Conservation (phyloP, 768 basidiomycete species). For the Kwoniella pini region DNA sequence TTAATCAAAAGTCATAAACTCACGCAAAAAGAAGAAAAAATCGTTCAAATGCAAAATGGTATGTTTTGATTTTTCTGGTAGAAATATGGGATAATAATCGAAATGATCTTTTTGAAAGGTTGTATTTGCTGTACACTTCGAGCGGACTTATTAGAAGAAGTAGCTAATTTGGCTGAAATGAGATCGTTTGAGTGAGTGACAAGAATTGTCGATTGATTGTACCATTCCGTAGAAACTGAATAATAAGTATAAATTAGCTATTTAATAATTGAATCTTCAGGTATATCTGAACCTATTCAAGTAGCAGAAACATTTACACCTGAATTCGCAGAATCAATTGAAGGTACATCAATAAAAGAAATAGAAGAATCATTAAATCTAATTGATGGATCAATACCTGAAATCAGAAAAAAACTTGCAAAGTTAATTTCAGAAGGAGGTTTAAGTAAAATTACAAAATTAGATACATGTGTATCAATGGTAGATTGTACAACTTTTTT, state of each 20-base stretch:
- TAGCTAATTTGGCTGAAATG: conserved; percentile 46
- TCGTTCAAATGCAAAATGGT: conserved; percentile 54
- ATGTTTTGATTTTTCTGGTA: background rate
- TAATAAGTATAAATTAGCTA: conserved; percentile 27
- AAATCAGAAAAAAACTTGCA: conserved; percentile 37
- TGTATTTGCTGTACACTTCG: conserved; percentile 55
- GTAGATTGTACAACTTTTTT: conserved; percentile 50
- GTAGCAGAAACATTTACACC: conserved; percentile 53
- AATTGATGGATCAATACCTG: conserved; percentile 13
- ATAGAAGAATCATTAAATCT: conserved; percentile 33
- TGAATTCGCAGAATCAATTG: conserved; percentile 44
- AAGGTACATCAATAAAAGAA: conserved; percentile 25
- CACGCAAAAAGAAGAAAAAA: conserved; percentile 45
- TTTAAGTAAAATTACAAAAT: conserved; percentile 42
- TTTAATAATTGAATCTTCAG: conserved; percentile 52
- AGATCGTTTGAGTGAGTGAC: conserved; percentile 42
- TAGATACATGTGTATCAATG: conserved; percentile 52
- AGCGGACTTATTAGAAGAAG: conserved; percentile 52
- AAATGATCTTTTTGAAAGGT: conserved; percentile 30
- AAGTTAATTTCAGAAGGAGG: conserved; percentile 50
- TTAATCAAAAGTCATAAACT: conserved; percentile 47
- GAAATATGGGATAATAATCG: too few species aligned
- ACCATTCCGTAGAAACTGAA: background rate
- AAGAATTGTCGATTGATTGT: background rate
- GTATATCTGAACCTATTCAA: conserved; percentile 52